Base-by-base conservation (phyloP, 495 filamentous ascomycete genomes). In the Neurospora sp. region DNA sequence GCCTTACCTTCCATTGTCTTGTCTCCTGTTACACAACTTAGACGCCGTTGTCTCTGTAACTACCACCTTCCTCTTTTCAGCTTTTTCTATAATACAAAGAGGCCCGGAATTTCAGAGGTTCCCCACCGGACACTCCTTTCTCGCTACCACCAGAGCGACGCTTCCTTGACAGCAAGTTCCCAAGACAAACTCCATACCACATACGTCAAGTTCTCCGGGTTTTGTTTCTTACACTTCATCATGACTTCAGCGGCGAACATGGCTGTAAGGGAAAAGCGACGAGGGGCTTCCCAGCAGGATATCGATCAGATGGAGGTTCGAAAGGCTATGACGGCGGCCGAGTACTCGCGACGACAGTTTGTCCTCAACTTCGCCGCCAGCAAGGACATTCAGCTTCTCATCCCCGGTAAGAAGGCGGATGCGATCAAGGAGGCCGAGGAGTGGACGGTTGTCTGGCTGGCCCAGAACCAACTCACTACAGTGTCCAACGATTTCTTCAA, bases 301-400 rank as follows among this genome's bases (percentile, higher is more conserved):
- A 71, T 79, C 11, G 78, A 79, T 72, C 77, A 76, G 39, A 75
- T 79, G 69, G 78, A 80, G 66, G 70, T 80, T 71, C 71, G 77
- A 39, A 79, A 80, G 62, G 79, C 79, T 37, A 70, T 81, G 44
- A 78, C 79, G 18, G 78, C 79, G 1, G 79, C 79, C 42, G 79
- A 81, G 71, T 75, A 81, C 44, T 81, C 79, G 10, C 69, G 79
- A 1, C 74, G 79, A 31, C 79, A 81, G 74, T 81, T 81, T 62
- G 74, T 81, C 16, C 71, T 81, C 71, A 81, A 80, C 71, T 81
- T 75, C 70, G 78, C 79, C 40, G 74, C 79, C 42, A 81, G 78
- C 71, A 72, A 66, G 41, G 70, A 80, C 20, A 77, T 77, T 5
- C 62, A 70, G n/a, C 79, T 81, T 14, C 77, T 81, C n/a, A 73